Evolutionary conservation across 306 rosid species (phyloP), one percentile per base, ranked within the genome.

Genomic region (Dalbergia cochinchinensis): DNA sequence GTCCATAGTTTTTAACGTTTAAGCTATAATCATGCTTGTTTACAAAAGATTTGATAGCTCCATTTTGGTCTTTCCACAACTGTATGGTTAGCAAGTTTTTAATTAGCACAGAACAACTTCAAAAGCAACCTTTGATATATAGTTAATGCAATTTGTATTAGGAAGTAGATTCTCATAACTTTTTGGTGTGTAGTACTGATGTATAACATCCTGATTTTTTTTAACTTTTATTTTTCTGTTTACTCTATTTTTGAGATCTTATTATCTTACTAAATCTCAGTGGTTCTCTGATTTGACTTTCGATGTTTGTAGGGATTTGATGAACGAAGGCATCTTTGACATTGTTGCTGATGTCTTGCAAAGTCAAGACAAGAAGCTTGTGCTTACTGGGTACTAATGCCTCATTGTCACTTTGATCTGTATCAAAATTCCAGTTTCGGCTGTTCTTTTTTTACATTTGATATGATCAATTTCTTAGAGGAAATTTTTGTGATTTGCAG

Each of bases 241-340:
- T 53, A 14, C 37, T 57, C 37, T 71, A 42, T 48, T 64, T 51
- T 15, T 20, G 65, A 42, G 47, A 31, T 74, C 33, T 70, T 58
- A 61, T 68, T 19, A 42, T 67, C 33, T 70, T 51, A 50, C 73
- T 35, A 48, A 45, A 54, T 66, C 22, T 7, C 7, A 20, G 22
- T 78, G 48, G 42, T 35, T 78, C 73, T 68, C 73, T 66, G 47
- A 41, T 74, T 55, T 69, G 64, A 44, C 18, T 78, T 68, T 80
- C 58, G 53, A 67, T 80, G 75, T 73, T 68, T 85, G 86, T 75
- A 94, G 98, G 94, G 98, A 94, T 89, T 90, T 94, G 71, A 87
- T 87, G 91, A 90, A 87, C 80, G 98, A 94, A 83, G 98, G 98
- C 8, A 87, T 94, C 74, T 94, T 94, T 78, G 96, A 89, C 78